These are phyloP conservation scores for Peniophora sp. DNA, from an alignment of 1,284 basidiomycete species.

Conservation along the genomic window DNA sequence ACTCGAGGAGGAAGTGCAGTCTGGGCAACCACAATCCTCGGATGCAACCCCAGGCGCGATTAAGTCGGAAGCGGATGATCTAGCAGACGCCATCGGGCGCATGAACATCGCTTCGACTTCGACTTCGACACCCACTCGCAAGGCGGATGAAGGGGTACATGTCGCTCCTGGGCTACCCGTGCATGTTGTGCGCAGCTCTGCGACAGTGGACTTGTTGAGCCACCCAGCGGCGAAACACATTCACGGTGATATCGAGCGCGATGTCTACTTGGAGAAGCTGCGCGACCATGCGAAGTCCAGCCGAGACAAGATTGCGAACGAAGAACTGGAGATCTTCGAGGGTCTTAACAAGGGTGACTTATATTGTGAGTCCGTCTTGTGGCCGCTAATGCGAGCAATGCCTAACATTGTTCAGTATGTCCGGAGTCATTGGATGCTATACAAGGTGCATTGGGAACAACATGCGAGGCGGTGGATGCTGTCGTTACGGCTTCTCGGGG, in stretches of 20 bases:
- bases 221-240: conserved; percentile 65
- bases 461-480: conserved; percentile 79
- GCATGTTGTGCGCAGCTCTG: conserved; percentile 42
- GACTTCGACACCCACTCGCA: neutral
- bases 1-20: conserved; percentile 37
- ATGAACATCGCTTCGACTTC: conserved; percentile 35
- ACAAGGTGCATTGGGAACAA: conserved; percentile 68
- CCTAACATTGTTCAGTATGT: conserved; percentile 42
- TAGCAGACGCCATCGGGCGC: conserved; percentile 45
- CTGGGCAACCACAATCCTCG: neutral
- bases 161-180: conserved; percentile 19
- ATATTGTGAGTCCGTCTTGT: conserved; percentile 52
- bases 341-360: conserved; percentile 74
- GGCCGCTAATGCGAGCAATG: conserved; percentile 11
- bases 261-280: conserved; percentile 61
- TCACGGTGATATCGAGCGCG: conserved; percentile 62
- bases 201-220: conserved; percentile 46
- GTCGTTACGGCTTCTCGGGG: conserved; percentile 28
- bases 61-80: conserved; percentile 28
- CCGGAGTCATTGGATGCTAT: conserved; percentile 66
- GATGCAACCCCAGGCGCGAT: neutral
- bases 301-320: conserved; percentile 52
- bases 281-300: conserved; percentile 58
- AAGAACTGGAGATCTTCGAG: conserved; percentile 74
- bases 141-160: neutral